phyloP scores from a whole-genome alignment of 1,284 basidiomycete genomes.

The Amylostereum areolatum region DNA sequence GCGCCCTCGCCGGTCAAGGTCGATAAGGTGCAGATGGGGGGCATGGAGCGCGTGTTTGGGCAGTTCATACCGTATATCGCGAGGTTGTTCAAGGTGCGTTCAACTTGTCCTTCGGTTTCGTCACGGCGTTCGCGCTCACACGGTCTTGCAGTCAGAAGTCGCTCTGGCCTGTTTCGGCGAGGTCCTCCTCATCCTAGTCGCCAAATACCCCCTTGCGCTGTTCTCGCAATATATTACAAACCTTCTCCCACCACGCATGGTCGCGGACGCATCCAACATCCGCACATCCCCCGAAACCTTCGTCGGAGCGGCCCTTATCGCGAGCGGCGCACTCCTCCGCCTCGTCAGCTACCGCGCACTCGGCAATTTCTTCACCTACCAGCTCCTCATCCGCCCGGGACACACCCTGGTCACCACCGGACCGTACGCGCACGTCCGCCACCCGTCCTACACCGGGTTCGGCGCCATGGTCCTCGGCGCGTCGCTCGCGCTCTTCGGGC shows the following conservation, averaged over 20 bases:
- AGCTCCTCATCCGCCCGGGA: conserved; percentile 47
- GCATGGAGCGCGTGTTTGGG: background rate
- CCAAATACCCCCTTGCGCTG: background rate
- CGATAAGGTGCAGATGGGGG: background rate
- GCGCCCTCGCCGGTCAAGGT: background rate
- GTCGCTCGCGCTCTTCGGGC: conserved; percentile 14
- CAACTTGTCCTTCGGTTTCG: background rate
- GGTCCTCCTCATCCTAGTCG: background rate
- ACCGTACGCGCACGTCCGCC: conserved; percentile 45
- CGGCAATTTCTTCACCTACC: conserved; percentile 57
- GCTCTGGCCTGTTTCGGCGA: background rate
- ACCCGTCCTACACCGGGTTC: conserved; percentile 24
- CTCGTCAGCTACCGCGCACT: conserved; percentile 33
- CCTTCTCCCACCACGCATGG: background rate
- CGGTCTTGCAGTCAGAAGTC: background rate
- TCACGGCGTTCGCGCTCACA: background rate
- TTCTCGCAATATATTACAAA: background rate
- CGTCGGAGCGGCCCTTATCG: conserved; percentile 41
- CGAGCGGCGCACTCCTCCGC: conserved; percentile 37
- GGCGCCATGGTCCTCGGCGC: conserved; percentile 40
- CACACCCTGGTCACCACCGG: conserved; percentile 51
- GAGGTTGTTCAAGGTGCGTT: background rate
- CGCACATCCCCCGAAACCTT: conserved; percentile 40
- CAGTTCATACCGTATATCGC: background rate
- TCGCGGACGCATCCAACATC: background rate